phyloP scores from a whole-genome alignment of 805 yeast genomes.

The Pichia paraexigua region DNA sequence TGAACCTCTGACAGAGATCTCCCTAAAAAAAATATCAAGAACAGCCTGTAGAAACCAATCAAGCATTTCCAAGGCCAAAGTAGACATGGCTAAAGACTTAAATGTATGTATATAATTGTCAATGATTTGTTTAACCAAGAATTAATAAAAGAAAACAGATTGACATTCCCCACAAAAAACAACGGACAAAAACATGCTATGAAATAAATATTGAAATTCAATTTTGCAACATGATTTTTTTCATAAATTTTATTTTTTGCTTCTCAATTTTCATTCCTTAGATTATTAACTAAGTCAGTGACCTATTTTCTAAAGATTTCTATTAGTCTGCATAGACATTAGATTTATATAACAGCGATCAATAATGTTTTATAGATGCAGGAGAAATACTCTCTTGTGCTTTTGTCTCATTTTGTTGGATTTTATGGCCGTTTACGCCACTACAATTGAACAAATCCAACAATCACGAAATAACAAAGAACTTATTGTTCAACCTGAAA shows the following conservation, averaged over 20 bases:
- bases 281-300: not conserved
- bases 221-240: not conserved
- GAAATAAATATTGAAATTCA: too few relatives aligned
- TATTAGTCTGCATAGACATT: not conserved
- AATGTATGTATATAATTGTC: not conserved
- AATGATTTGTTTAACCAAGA: not conserved
- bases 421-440: not conserved
- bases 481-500: not conserved
- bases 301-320: not conserved
- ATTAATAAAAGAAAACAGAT: too few relatives aligned
- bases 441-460: not conserved
- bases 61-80: constrained; percentile 20
- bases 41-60: constrained; percentile 24
- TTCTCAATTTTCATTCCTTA: too few relatives aligned
- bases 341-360: not conserved
- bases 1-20: constrained; percentile 83
- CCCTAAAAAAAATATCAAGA: constrained; percentile 66
- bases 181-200: not conserved
- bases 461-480: not conserved
- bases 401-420: not conserved
- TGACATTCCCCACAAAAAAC: not conserved
- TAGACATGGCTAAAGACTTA: not conserved
- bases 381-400: not conserved
- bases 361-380: not conserved
- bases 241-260: too few relatives aligned